A percentile compares a stretch with the other conserved stretches of the same genome.
phyloP scores from a whole-genome alignment of 345 rosid species.

The Angophora floribunda region DNA sequence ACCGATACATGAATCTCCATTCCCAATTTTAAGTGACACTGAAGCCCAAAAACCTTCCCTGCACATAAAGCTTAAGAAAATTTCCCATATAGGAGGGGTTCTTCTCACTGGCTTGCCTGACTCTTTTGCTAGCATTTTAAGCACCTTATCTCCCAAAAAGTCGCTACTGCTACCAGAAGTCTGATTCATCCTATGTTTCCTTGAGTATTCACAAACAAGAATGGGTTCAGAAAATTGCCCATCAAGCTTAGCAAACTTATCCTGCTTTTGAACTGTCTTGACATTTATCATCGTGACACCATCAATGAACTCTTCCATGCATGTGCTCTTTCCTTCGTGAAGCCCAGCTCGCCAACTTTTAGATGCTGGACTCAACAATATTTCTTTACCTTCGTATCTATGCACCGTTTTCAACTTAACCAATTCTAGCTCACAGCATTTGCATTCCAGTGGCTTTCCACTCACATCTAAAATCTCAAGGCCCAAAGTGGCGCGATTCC shows the following conservation, averaged over 20 bases:
- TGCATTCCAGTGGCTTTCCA: conserved; percentile 74
- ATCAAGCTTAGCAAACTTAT: conserved; percentile 19
- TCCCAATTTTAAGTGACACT: conserved; percentile 38
- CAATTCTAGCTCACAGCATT: conserved; percentile 59
- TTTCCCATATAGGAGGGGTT: conserved; percentile 59
- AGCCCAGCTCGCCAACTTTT: not conserved
- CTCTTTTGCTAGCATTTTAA: conserved; percentile 44
- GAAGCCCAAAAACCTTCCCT: conserved; percentile 62
- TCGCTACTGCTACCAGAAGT: conserved; percentile 21
- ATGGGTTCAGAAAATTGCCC: conserved; percentile 25
- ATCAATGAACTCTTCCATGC: conserved; percentile 14
- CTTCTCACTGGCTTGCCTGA: conserved; percentile 31
- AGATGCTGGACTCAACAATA: not conserved
- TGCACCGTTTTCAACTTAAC: conserved; percentile 10
- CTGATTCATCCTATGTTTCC: conserved; percentile 11
- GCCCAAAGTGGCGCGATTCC: conserved; percentile 25
- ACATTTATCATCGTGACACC: conserved; percentile 32
- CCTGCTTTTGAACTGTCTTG: conserved; percentile 36
- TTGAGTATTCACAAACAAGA: conserved; percentile 30
- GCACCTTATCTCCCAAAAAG: conserved; percentile 49
- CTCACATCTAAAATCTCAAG: conserved; percentile 65
- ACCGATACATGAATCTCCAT: conserved; percentile 34
- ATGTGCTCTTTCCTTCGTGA: conserved; percentile 11
- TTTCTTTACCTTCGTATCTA: not conserved
- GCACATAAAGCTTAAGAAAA: conserved; percentile 61